Percentiles rank a stretch among this genome's conserved stretches.
Evolutionary conservation across 2,329 filamentous ascomycete species (phyloP).

Genomic region (Fusarium globosum): DNA sequence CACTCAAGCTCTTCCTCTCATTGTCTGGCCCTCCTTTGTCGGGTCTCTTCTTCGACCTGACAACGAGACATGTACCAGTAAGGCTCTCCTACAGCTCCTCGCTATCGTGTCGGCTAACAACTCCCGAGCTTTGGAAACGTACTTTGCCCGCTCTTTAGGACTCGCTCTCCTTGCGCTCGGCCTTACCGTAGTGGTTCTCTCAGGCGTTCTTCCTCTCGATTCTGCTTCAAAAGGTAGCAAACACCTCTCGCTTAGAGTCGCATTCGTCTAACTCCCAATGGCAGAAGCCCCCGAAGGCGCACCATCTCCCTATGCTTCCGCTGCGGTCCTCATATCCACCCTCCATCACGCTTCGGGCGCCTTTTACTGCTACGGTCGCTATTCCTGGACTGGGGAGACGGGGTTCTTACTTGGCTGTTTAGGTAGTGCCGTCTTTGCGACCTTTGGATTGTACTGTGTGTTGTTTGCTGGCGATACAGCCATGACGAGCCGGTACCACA

Average conservation of each 20-base stretch:
- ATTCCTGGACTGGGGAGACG: slow-evolving; percentile 65
- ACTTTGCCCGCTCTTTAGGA: slow-evolving; percentile 78
- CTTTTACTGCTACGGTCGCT: slow-evolving; percentile 76
- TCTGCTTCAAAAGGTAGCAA: slow-evolving; percentile 56
- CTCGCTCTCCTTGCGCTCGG: slow-evolving; percentile 74
- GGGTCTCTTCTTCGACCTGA: slow-evolving; percentile 55
- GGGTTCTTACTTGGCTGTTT: slow-evolving; percentile 70
- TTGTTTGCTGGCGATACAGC: slow-evolving; percentile 54
- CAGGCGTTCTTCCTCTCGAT: slow-evolving; percentile 75
- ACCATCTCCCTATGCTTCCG: slow-evolving; percentile 72
- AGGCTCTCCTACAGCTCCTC: background rate
- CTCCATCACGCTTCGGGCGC: slow-evolving; percentile 72
- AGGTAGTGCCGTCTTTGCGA: slow-evolving; percentile 67
- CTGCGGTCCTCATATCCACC: slow-evolving; percentile 73
- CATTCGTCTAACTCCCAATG: background rate
- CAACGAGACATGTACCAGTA: slow-evolving; percentile 48
- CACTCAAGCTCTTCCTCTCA: slow-evolving; percentile 59
- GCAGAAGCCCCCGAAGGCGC: slow-evolving; percentile 49
- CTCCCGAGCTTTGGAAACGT: slow-evolving; percentile 70
- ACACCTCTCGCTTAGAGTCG: no score
- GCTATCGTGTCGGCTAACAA: background rate
- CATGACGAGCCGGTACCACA: slow-evolving; percentile 51
- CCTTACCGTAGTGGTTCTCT: slow-evolving; percentile 73
- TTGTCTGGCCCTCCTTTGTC: slow-evolving; percentile 61
- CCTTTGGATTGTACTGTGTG: slow-evolving; percentile 58